Evolutionary conservation across 202 grass and related monocot species (phyloP), one percentile per base, ranked within the genome.

Genomic region (Schoenoplectus tabernaemontani): DNA sequence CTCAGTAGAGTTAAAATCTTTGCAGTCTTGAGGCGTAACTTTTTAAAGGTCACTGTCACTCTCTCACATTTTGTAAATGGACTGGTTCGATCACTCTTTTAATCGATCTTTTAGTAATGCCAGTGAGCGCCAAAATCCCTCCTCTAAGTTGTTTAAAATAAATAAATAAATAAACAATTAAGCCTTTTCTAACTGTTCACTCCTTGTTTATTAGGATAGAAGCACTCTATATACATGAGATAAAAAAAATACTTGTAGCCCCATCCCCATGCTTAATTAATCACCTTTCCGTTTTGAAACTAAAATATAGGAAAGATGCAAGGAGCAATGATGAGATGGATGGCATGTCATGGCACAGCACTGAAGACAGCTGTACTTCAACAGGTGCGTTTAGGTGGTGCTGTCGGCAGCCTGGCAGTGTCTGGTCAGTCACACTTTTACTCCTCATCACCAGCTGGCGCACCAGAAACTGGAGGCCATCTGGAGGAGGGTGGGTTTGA

Each of bases 401-500:
- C 82, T 60, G 63, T 64, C 36, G 69, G 90, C 78, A 83, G 88
- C 19, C 88, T 91, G 36, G 81, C 75, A 28, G 42, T 34, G 20
- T 64, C 22, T 0, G 79, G 72, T 3, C 88, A 89, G 70, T 83
- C 90, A 4, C 92, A 90, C 15, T 88, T 80, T 59, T 83, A 92
- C 85, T 96, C 91, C 69, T 86, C 76, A 68, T 87, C 96, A 51
- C 32, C 96, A 85, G 80, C 87, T 79, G 58, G 59, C 1, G 26
- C 78, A 20, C 15, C 78, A 2, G 23, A 41, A 60, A 1, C 47
- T 54, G 70, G 39, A 42, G 19, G 28, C 9, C 76, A 16, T 46
- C 63, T 99, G 72, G 90, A 96, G 77, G 96, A 99, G 38, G 34
- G 86, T 56, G 92, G 92, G 61, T 99, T 99, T 84, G 96, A 99